phyloP scores from a whole-genome alignment of 2,329 filamentous ascomycete species.

The Nothopassalora personata region DNA sequence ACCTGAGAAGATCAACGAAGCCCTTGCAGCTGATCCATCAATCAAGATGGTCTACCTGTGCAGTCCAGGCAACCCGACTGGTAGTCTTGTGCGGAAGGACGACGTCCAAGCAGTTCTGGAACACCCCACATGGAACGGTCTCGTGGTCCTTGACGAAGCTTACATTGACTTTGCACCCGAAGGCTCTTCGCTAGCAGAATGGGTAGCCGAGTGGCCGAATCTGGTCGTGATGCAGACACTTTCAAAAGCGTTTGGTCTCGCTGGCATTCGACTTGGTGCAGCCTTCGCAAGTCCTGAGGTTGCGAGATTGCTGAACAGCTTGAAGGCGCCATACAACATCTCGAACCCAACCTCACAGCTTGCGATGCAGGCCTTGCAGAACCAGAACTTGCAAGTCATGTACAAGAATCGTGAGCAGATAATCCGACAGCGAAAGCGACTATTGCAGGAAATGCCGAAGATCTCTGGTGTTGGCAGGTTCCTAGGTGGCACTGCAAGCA shows the following conservation, averaged over 20 bases:
- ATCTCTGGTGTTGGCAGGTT: conserved; percentile 76
- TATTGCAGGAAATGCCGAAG: conserved; percentile 66
- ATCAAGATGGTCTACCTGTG: conserved; percentile 92
- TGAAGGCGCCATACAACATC: conserved; percentile 97
- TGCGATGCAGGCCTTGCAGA: conserved; percentile 65
- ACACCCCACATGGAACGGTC: conserved; percentile 90
- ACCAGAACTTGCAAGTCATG: conserved; percentile 68
- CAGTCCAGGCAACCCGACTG: conserved; percentile 93
- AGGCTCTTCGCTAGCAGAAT: conserved; percentile 77
- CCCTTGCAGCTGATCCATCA: conserved; percentile 56
- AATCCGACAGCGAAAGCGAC: conserved; percentile 67
- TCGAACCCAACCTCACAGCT: conserved; percentile 80
- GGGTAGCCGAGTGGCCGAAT: conserved; percentile 89
- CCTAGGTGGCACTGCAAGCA: conserved; percentile 72
- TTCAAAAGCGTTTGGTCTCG: conserved; percentile 95
- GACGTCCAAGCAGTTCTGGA: conserved; percentile 69
- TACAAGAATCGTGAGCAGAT: conserved; percentile 62
- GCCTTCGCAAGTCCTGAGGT: conserved; percentile 74
- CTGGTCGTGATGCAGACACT: conserved; percentile 96
- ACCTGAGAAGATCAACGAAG: conserved; percentile 60
- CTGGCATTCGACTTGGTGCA: conserved; percentile 83
- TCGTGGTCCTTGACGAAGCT: conserved; percentile 90
- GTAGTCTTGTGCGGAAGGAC: conserved; percentile 66
- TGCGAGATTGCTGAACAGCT: conserved; percentile 74
- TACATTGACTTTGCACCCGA: conserved; percentile 91